A percentile compares a stretch with the other conserved stretches of the same genome.
Evolutionary conservation across 2,329 filamentous ascomycete genomes (phyloP).

Genomic region (Remersonia thermophila): DNA sequence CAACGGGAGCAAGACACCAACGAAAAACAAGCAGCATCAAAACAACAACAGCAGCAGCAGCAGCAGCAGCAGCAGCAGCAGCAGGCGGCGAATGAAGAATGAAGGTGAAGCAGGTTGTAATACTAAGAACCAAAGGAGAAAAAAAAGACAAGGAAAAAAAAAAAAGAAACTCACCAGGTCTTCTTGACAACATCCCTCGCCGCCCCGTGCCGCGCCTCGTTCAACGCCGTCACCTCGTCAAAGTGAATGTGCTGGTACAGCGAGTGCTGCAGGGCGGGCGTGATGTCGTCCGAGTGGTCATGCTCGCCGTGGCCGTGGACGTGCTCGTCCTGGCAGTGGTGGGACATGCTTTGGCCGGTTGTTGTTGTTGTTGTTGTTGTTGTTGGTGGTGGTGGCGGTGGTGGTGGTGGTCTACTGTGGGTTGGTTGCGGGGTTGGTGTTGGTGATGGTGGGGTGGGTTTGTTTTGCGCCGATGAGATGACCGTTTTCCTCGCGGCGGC

Average conservation of each 20-base stretch:
- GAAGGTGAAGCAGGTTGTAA: too few relatives aligned
- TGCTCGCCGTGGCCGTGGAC: conserved; percentile 37
- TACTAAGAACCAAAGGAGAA: too few relatives aligned
- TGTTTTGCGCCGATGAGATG: too few relatives aligned
- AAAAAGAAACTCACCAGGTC: conserved; percentile 47
- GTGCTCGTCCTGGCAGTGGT: conserved; percentile 41
- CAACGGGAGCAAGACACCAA: too few relatives aligned
- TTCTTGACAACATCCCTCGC: conserved; percentile 74
- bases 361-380: not conserved
- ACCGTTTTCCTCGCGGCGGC: too few relatives aligned
- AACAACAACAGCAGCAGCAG: too few relatives aligned
- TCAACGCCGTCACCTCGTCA: conserved; percentile 69
- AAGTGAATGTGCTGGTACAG: conserved; percentile 91
- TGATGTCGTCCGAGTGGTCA: conserved; percentile 86
- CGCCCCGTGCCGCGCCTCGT: conserved; percentile 57
- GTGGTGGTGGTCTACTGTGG: not conserved
- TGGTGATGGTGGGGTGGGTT: too few relatives aligned
- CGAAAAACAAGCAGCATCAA: too few relatives aligned
- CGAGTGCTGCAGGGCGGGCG: conserved; percentile 78
- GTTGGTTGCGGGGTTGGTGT: not conserved
- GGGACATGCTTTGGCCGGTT: conserved; percentile 13
- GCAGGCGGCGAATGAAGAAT: too few relatives aligned
- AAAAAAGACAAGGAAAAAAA: too few relatives aligned
- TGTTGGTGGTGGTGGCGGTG: too few relatives aligned
- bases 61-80: too few relatives aligned